phyloP scores from a whole-genome alignment of 768 basidiomycete species.

The Psilocybe sp. region DNA sequence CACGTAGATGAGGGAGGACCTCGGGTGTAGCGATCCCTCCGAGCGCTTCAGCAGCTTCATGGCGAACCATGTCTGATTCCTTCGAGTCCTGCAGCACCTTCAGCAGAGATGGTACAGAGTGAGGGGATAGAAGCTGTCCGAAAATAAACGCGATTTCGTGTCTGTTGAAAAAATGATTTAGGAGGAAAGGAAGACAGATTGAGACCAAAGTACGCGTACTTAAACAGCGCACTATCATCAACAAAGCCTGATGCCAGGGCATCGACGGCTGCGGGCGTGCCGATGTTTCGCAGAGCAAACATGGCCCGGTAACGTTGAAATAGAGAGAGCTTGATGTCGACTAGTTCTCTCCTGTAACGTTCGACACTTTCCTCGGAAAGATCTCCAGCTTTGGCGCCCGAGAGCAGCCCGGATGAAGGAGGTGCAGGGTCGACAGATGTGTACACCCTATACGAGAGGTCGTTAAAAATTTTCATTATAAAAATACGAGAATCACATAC shows the following conservation, averaged over 20 bases:
- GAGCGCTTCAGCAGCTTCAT: conserved; percentile 97
- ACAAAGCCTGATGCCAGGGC: conserved; percentile 89
- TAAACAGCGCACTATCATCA: conserved; percentile 90
- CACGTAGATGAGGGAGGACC: conserved; percentile 80
- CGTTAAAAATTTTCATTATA: neutral
- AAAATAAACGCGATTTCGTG: conserved; percentile 99
- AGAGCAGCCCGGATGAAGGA: conserved; percentile 61
- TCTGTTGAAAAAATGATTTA: conserved; percentile 49
- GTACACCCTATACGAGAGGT: conserved; percentile 48
- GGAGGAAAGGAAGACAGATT: too few relatives aligned
- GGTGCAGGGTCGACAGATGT: conserved; percentile 91
- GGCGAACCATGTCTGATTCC: conserved; percentile 96
- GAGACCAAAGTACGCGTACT: conserved; percentile 45
- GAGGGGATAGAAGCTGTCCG: conserved; percentile 87
- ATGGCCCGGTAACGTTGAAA: conserved; percentile 97
- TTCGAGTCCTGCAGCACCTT: conserved; percentile 64
- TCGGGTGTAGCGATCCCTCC: conserved; percentile 97
- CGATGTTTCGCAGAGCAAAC: conserved; percentile 96
- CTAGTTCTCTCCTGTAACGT: conserved; percentile 56
- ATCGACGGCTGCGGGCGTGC: conserved; percentile 78
- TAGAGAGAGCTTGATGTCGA: conserved; percentile 66
- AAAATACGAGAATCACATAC: conserved; percentile 28
- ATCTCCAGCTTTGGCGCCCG: conserved; percentile 51
- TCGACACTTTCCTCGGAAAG: conserved; percentile 45
- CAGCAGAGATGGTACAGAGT: conserved; percentile 84